Evolutionary conservation across 495 filamentous ascomycete species (phyloP).

Genomic region (Penicillium argentinense): DNA sequence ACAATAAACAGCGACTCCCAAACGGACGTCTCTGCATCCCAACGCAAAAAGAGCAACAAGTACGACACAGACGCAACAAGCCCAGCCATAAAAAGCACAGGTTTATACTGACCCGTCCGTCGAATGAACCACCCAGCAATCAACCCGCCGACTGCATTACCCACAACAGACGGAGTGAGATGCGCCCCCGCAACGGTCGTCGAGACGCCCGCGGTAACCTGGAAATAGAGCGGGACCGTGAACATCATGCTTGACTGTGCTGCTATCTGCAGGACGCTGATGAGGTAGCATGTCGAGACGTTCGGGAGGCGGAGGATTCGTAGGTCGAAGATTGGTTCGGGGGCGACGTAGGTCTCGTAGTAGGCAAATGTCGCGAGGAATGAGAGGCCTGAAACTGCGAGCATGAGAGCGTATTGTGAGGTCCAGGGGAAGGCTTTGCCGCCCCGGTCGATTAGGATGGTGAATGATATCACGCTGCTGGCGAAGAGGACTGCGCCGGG

Average conservation of each 20-base stretch:
- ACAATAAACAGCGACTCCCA: conserved; percentile 1
- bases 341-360: neutral
- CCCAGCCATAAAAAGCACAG: neutral
- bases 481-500: neutral
- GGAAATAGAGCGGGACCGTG: neutral
- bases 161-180: neutral
- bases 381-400: neutral
- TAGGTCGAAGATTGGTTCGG: neutral
- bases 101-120: neutral
- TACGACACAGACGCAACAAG: neutral
- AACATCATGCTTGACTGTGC: conserved; percentile 5
- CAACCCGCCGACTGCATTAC: neutral
- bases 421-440: neutral
- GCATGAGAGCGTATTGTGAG: neutral
- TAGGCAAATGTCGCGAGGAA: neutral
- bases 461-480: neutral
- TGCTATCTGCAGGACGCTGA: neutral
- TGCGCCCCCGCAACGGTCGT: neutral
- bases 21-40: neutral
- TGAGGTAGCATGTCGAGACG: neutral
- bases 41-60: neutral
- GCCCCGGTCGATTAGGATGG: neutral
- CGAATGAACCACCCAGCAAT: neutral
- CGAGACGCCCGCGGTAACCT: neutral
- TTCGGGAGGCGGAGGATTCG: neutral